Base-by-base conservation (phyloP, 768 basidiomycete genomes). In the Serendipita vermifera region DNA sequence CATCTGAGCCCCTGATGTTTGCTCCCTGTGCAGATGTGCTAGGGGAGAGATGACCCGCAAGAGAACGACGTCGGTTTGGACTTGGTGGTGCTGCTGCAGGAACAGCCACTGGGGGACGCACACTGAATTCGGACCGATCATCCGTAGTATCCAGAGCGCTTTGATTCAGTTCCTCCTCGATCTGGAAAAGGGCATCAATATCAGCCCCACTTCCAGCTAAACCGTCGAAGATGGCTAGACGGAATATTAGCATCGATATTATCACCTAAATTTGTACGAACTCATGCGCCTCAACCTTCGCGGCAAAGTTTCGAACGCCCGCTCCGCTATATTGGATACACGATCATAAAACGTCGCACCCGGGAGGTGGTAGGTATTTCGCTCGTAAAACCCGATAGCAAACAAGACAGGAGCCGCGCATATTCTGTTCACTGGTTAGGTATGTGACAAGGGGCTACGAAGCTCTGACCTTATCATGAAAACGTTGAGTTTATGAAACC, bases 401-500 rank as follows among this genome's bases (percentile, higher is more conserved):
- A 96, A 68, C 33, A 97, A 71, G 14, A 92, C 77, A 0, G 92
- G 92, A 62, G 94, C 86, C 61, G 83, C 89, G 3, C 90, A 90
- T 22, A 79, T 60, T 65, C 87, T 87, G 61, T 27, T 38, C 48
- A 55, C 29, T 13, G 38, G 20, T 33, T 17, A 29, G 27, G 43
- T 29, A 22, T 46, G 17, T 43, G 35, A 57, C n/a, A 33, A 40
- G 3, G 32, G 38, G 39, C n/a, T 26, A 38, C n/a, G n/a, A 11
- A 7, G 24, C 5, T 11, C 48, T 32, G 31, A 85, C 83, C 86
- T 78, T 62, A 91, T 91, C 76, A 89, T 77, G 64, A 89, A 85
- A 1, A 91, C 88, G 61, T 91, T 91, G 63, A 90, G 77, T 73
- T 97, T 97, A 67, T 98, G 94, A 66, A 98, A 97, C 91, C 91